A percentile compares a stretch with the other conserved stretches of the same genome.
Conservation (phyloP, 805 yeast genomes). For the Saccharomycopsis fodiens region DNA sequence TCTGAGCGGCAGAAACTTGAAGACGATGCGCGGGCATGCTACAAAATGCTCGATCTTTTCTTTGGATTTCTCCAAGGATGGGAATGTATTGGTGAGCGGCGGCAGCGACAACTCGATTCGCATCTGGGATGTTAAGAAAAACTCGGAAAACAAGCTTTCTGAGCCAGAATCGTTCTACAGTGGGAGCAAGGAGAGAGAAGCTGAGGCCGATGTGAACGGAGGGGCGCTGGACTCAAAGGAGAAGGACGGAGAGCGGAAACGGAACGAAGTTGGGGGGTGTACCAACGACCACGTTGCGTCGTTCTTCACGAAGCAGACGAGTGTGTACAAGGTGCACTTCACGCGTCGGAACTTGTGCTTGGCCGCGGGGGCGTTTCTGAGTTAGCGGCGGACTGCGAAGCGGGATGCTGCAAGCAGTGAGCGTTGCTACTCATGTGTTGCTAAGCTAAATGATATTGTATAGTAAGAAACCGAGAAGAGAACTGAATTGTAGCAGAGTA, state of each 20-base stretch:
- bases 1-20: constrained; percentile 81
- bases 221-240: constrained; percentile 26
- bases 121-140: constrained; percentile 91
- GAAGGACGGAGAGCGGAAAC: constrained; percentile 34
- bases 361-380: constrained; percentile 83
- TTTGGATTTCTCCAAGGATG: constrained; percentile 76
- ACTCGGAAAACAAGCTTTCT: constrained; percentile 71
- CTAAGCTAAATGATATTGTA: too few relatives aligned
- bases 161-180: constrained; percentile 63
- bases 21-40: constrained; percentile 94
- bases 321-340: constrained; percentile 87
- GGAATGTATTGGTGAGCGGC: constrained; percentile 81
- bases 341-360: constrained; percentile 85
- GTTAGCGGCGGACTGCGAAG: constrained; percentile 24
- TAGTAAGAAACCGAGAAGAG: too few relatives aligned
- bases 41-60: constrained; percentile 70
- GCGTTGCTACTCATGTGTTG: too few relatives aligned
- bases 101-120: constrained; percentile 91
- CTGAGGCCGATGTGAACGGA: constrained; percentile 25
- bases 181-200: constrained; percentile 20
- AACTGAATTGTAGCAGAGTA: too few relatives aligned
- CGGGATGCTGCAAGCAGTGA: too few relatives aligned
- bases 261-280: constrained; percentile 62
- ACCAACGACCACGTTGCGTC: constrained; percentile 89
- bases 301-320: constrained; percentile 87